These are phyloP conservation scores for Lathyrus aphaca DNA, from an alignment of 306 rosid genomes.

Conservation along the genomic window DNA sequence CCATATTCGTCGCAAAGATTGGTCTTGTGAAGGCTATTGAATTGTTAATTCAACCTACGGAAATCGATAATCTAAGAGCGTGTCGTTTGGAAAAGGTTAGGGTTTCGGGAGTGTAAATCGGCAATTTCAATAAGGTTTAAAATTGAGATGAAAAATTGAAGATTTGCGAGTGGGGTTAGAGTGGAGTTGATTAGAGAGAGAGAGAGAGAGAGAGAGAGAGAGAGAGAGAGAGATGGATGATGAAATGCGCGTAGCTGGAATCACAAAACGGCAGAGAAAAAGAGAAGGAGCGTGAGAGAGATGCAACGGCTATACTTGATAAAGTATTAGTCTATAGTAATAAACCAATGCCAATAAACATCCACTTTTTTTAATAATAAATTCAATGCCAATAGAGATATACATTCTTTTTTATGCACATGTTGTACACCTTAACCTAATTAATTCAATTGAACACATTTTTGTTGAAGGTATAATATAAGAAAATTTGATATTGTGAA, in stretches of 20 bases:
- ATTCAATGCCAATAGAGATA: too few species aligned
- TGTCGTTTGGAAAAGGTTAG: constrained; percentile 43
- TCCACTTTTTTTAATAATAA: too few species aligned
- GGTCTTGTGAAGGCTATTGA: not conserved
- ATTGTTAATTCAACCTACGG: not conserved
- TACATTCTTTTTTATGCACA: too few species aligned
- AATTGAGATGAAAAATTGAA: constrained; percentile 18
- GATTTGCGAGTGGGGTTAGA: constrained; percentile 25
- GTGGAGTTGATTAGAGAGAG: not conserved
- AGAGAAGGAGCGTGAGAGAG: constrained; percentile 8
- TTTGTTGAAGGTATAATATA: too few species aligned
- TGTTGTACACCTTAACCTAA: too few species aligned
- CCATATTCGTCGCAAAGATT: constrained; percentile 40
- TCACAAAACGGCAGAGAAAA: constrained; percentile 7
- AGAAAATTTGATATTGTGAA: too few species aligned
- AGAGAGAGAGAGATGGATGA: constrained; percentile 17
- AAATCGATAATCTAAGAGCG: constrained; percentile 28
- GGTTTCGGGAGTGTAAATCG: constrained; percentile 40
- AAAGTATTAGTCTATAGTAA: not conserved
- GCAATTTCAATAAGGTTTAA: constrained; percentile 9
- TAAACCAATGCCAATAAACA: not conserved
- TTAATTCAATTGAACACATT: too few species aligned
- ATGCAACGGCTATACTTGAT: constrained; percentile 26
- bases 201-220: constrained; percentile 11
- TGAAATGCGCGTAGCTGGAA: constrained; percentile 10